phyloP scores from a whole-genome alignment of 768 basidiomycete genomes.

The Hypholoma fasciculare region DNA sequence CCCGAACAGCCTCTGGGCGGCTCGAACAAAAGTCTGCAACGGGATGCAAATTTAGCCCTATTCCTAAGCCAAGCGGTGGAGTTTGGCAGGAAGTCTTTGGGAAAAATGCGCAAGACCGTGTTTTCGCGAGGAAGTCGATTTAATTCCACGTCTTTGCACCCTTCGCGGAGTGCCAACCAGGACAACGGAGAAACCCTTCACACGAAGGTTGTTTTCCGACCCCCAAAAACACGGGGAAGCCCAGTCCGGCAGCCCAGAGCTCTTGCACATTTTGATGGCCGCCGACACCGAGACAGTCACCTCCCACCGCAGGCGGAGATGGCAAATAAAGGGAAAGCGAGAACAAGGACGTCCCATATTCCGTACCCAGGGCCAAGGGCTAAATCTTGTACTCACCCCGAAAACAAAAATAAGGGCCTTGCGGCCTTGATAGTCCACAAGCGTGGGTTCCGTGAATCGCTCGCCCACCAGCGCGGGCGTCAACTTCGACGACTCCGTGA shows the following conservation, averaged over 20 bases:
- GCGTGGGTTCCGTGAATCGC: conserved; percentile 56
- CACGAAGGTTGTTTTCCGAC: not conserved
- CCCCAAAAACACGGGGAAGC: not conserved
- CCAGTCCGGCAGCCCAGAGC: not conserved
- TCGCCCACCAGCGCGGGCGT: conserved; percentile 62
- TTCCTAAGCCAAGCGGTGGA: too few relatives aligned
- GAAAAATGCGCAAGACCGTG: not conserved
- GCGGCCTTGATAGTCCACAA: conserved; percentile 53
- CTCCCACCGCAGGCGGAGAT: not conserved
- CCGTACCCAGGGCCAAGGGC: not conserved
- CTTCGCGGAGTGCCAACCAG: not conserved
- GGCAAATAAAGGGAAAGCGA: not conserved
- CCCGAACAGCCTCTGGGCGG: too few relatives aligned
- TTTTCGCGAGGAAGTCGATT: not conserved
- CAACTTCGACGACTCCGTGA: conserved; percentile 41
- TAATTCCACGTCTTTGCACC: not conserved
- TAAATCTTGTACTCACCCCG: conserved; percentile 37
- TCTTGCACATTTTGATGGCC: conserved; percentile 6
- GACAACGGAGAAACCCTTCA: not conserved
- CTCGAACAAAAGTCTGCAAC: too few relatives aligned
- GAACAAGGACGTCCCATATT: not conserved
- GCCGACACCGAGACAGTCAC: not conserved
- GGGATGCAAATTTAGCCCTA: too few relatives aligned
- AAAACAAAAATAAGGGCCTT: conserved; percentile 64
- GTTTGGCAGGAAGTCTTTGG: not conserved